phyloP scores from a whole-genome alignment of 140 eudicot species.

The Cichorium intybus region DNA sequence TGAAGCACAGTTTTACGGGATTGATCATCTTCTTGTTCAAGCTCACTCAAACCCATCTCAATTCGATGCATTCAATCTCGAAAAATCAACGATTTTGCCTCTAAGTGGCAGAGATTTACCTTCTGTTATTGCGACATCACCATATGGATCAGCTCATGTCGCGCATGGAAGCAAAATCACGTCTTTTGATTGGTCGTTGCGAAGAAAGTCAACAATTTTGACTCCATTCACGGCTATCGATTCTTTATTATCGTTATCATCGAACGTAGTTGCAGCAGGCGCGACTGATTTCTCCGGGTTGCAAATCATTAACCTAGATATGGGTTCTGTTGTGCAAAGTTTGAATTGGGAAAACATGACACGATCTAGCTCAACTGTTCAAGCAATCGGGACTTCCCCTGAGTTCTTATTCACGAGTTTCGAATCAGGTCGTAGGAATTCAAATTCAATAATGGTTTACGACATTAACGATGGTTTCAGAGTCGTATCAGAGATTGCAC shows the following conservation, averaged over 20 bases:
- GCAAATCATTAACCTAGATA: conserved; percentile 59
- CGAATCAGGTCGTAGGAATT: conserved; percentile 72
- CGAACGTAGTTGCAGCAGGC: conserved; percentile 61
- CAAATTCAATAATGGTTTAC: conserved; percentile 68
- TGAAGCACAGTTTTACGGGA: conserved; percentile 64
- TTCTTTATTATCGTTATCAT: conserved; percentile 58
- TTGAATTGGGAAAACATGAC: conserved; percentile 80
- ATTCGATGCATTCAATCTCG: conserved; percentile 61
- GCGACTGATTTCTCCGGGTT: conserved; percentile 83
- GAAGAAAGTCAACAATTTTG: conserved; percentile 57
- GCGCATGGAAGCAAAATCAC: conserved; percentile 83
- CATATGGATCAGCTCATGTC: conserved; percentile 56
- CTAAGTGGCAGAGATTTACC: conserved; percentile 62
- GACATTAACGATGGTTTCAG: conserved; percentile 47
- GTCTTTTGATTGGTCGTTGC: conserved; percentile 83
- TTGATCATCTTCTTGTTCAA: conserved; percentile 49
- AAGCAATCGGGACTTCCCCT: conserved; percentile 60
- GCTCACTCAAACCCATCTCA: conserved; percentile 71
- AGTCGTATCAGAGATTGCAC: conserved; percentile 49
- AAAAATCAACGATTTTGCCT: conserved; percentile 44
- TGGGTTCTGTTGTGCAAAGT: conserved; percentile 54
- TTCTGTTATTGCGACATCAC: conserved; percentile 51
- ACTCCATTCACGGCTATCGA: conserved; percentile 66
- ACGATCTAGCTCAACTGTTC: conserved; percentile 77
- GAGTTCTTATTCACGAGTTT: conserved; percentile 65